These are phyloP conservation scores for Ceratobasidium theobromae DNA, from an alignment of 1,284 basidiomycete species.

Conservation along the genomic window DNA sequence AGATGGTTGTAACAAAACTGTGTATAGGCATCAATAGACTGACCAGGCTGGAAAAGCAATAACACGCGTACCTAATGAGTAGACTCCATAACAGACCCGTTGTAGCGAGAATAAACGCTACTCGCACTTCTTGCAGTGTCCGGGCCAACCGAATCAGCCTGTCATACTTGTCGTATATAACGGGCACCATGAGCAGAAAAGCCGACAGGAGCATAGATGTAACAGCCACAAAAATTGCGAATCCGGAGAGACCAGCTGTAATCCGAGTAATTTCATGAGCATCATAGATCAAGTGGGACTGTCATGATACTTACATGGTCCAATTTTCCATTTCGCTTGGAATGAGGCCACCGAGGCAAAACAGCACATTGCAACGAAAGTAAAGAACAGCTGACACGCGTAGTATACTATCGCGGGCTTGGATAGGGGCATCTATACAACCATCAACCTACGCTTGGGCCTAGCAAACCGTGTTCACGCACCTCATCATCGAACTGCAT, in stretches of 20 bases:
- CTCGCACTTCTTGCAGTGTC: constrained; percentile 75
- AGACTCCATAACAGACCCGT: constrained; percentile 65
- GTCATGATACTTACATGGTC: constrained; percentile 72
- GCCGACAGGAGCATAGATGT: constrained; percentile 67
- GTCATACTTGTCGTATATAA: constrained; percentile 84
- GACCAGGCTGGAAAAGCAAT: constrained; percentile 8
- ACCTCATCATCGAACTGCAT: constrained; percentile 69
- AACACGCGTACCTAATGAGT: constrained; percentile 67
- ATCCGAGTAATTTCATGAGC: constrained; percentile 16
- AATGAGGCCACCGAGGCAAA: constrained; percentile 84
- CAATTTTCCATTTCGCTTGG: constrained; percentile 77
- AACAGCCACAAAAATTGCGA: constrained; percentile 78
- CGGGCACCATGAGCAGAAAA: constrained; percentile 73
- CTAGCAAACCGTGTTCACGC: constrained; percentile 42
- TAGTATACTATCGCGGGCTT: constrained; percentile 76
- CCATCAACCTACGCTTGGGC: constrained; percentile 35
- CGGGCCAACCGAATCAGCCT: constrained; percentile 72
- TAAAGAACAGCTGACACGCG: constrained; percentile 78
- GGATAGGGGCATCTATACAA: constrained; percentile 73
- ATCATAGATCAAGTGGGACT: neutral
- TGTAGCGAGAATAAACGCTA: constrained; percentile 75
- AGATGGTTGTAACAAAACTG: constrained; percentile 51
- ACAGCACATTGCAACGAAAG: constrained; percentile 84
- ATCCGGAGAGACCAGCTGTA: constrained; percentile 78
- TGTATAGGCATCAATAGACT: constrained; percentile 8